Percentiles rank a stretch among this genome's conserved stretches.
Evolutionary conservation across 352 stramenopile species (phyloP).

Genomic region (Globisporangium spinosum): DNA sequence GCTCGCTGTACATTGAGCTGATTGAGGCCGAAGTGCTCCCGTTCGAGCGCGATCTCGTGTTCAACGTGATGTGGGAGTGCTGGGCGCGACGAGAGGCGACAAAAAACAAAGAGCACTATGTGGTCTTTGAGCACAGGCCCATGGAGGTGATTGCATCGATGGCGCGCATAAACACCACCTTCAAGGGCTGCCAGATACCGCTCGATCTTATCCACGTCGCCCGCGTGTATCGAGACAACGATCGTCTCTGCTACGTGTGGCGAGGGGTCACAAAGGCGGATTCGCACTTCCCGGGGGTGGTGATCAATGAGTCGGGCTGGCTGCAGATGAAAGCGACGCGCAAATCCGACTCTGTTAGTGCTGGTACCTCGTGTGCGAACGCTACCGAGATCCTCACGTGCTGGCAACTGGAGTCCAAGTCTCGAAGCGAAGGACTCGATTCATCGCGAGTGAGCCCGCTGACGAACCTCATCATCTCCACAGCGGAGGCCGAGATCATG

Average conservation of each 20-base stretch:
- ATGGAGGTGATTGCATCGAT: not conserved
- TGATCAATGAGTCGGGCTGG: too few relatives aligned
- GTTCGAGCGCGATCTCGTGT: constrained; percentile 3
- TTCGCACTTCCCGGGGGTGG: constrained; percentile 1
- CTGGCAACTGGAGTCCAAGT: constrained; percentile 10
- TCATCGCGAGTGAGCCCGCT: not conserved
- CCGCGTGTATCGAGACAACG: not conserved
- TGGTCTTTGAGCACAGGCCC: not conserved
- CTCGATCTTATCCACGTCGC: not conserved
- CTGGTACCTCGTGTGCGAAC: too few relatives aligned
- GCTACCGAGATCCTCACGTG: not conserved
- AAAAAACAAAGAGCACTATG: not conserved
- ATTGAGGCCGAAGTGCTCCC: not conserved
- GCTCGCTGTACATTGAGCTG: constrained; percentile 7
- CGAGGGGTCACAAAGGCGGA: constrained; percentile 4
- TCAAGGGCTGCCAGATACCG: not conserved
- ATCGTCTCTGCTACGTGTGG: constrained; percentile 3
- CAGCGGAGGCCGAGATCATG: not conserved
- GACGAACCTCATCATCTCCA: not conserved
- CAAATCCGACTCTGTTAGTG: too few relatives aligned
- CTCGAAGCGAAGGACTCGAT: not conserved
- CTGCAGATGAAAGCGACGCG: not conserved
- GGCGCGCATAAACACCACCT: too few relatives aligned
- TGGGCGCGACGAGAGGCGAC: not conserved
- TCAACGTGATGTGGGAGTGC: constrained; percentile 4